phyloP scores from a whole-genome alignment of 176 grass and related monocot species.

The Triticum dicoccoides region DNA sequence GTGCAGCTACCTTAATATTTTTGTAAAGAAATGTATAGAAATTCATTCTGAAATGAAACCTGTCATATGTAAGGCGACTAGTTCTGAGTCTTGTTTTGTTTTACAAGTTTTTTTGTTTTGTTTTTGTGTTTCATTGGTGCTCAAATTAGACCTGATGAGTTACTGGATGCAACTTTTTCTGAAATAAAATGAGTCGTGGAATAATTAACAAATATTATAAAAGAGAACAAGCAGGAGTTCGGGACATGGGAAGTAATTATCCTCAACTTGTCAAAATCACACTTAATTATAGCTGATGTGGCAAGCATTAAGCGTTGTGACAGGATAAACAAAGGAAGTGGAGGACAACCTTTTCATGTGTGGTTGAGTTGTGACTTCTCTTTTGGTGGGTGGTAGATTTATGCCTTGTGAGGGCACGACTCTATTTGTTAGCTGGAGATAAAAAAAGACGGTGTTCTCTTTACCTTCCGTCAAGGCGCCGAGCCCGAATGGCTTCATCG shows the following conservation, averaged over 20 bases:
- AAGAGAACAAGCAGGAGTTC: not conserved
- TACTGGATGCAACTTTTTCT: not conserved
- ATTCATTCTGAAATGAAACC: not conserved
- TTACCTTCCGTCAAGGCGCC: no score
- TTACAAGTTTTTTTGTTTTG: not conserved
- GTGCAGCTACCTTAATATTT: not conserved
- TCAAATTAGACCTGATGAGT: not conserved
- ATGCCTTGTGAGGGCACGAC: not conserved
- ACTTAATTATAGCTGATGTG: not conserved
- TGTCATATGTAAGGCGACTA: not conserved
- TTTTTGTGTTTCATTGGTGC: not conserved
- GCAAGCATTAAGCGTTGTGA: not conserved
- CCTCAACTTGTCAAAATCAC: not conserved
- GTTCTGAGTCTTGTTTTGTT: not conserved
- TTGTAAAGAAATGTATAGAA: not conserved
- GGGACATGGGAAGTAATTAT: not conserved
- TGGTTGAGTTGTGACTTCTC: not conserved
- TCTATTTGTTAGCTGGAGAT: not conserved
- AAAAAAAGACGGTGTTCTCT: no score
- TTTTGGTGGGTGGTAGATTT: not conserved
- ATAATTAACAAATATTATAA: no score
- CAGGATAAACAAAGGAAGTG: not conserved
- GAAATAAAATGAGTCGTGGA: not conserved
- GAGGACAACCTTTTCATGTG: not conserved
- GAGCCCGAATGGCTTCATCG: no score